These are phyloP conservation scores for Ustilago shanxiensis DNA, from an alignment of 1,284 basidiomycete genomes.

Conservation along the genomic window DNA sequence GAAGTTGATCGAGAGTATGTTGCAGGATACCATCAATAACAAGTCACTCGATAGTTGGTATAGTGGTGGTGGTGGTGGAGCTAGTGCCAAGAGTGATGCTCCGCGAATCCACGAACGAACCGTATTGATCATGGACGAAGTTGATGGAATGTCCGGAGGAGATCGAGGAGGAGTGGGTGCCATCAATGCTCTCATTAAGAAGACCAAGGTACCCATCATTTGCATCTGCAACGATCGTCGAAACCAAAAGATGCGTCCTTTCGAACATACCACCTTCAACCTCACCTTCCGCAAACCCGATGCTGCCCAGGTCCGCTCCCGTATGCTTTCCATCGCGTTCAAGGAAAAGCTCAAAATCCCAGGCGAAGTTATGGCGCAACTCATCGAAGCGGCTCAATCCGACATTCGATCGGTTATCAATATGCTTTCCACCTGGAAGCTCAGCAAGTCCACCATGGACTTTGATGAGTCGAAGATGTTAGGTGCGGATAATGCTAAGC, in stretches of 20 bases:
- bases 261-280: constrained; percentile 80
- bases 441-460: constrained; percentile 58
- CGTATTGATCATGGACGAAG: constrained; percentile 98
- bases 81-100: constrained; percentile 10
- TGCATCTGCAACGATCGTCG: constrained; percentile 94
- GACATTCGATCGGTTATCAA: constrained; percentile 97
- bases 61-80: constrained; percentile 66
- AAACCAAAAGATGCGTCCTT: constrained; percentile 90
- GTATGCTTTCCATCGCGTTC: constrained; percentile 82
- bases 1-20: constrained; percentile 87
- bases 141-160: constrained; percentile 98
- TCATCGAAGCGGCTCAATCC: constrained; percentile 87
- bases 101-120: constrained; percentile 80
- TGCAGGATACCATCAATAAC: constrained; percentile 72
- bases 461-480: constrained; percentile 80
- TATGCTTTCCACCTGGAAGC: constrained; percentile 95
- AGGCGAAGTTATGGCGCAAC: constrained; percentile 89
- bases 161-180: constrained; percentile 96
- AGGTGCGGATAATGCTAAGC: constrained; percentile 90
- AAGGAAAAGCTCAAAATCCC: constrained; percentile 83
- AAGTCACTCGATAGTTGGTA: constrained; percentile 90
- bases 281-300: constrained; percentile 73
- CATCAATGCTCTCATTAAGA: constrained; percentile 90
- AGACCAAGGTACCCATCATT: constrained; percentile 96
- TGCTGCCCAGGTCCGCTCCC: constrained; percentile 44